Conservation (phyloP, 768 basidiomycete genomes). For the Kwoniella shandongensis region DNA sequence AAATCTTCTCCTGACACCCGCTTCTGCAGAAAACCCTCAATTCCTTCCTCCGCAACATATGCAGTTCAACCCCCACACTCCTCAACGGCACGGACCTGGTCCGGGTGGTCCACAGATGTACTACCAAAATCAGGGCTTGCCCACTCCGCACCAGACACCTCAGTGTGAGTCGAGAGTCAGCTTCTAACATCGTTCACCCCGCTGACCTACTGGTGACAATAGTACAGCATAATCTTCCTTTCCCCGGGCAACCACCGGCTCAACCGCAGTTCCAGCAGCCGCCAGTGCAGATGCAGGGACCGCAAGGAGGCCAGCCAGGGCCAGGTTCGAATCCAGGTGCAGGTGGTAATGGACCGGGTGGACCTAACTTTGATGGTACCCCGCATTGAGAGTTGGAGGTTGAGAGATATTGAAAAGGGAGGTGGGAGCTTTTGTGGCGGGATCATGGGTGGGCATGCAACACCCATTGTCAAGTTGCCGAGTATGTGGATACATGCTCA, state of each 20-base stretch:
- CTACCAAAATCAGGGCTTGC: slow-evolving; percentile 18
- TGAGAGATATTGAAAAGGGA: no score
- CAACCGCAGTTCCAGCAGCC: slow-evolving; percentile 13
- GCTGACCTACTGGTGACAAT: background rate
- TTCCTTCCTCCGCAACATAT: slow-evolving; percentile 43
- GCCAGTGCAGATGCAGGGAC: slow-evolving; percentile 11
- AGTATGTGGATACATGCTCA: no score
- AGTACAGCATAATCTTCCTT: slow-evolving; percentile 34
- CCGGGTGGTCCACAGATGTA: slow-evolving; percentile 21
- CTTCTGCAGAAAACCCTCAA: slow-evolving; percentile 26
- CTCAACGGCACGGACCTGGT: slow-evolving; percentile 30
- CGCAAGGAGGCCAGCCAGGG: background rate
- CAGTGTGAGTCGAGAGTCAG: slow-evolving; percentile 30
- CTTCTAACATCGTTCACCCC: background rate
- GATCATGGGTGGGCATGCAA: no score
- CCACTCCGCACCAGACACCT: slow-evolving; percentile 43
- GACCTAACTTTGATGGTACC: no score
- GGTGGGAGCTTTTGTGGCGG: no score
- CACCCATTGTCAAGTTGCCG: no score
- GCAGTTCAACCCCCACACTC: slow-evolving; percentile 34
- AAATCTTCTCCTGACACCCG: background rate
- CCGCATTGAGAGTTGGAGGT: background rate
- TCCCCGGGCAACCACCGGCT: slow-evolving; percentile 18
- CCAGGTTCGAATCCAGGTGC: background rate
- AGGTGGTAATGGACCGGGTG: no score